Conservation (phyloP, 495 filamentous ascomycete genomes). For the Pseudevernia furfuracea region DNA sequence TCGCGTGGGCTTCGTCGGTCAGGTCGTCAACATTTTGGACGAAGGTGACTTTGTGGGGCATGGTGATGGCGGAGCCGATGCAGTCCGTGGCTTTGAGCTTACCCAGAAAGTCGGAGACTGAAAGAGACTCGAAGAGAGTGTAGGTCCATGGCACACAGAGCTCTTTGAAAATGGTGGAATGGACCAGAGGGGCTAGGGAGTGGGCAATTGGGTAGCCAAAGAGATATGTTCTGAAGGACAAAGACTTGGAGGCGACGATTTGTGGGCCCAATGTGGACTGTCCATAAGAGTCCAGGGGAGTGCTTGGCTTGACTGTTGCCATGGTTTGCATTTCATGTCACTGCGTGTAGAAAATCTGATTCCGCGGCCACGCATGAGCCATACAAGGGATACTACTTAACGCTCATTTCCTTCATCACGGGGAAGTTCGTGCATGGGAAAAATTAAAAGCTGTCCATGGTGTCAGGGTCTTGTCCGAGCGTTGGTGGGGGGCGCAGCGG, state of each 20-base stretch:
- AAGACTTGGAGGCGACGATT: slow-evolving; percentile 6
- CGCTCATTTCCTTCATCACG: too few relatives aligned
- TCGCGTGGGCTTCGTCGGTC: not conserved
- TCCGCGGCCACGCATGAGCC: too few relatives aligned
- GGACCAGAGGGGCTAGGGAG: not conserved
- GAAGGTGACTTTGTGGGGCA: not conserved
- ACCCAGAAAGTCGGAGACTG: not conserved
- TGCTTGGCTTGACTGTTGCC: not conserved
- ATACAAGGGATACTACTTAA: too few relatives aligned
- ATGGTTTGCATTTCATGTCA: not conserved
- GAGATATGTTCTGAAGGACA: not conserved
- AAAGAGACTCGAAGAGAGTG: not conserved
- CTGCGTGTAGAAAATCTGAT: not conserved
- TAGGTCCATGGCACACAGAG: not conserved
- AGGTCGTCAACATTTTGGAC: not conserved
- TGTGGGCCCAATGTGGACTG: not conserved
- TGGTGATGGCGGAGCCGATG: not conserved
- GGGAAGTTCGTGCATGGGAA: too few relatives aligned
- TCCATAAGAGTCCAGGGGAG: not conserved
- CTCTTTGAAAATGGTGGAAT: not conserved
- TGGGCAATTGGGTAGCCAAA: not conserved
- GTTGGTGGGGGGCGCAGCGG: slow-evolving; percentile 22
- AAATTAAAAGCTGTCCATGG: too few relatives aligned
- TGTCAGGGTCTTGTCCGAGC: too few relatives aligned
- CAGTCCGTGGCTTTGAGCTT: not conserved